These are phyloP conservation scores for Oenanthe sinensis DNA, from an alignment of 129 eudicot species.

Conservation along the genomic window DNA sequence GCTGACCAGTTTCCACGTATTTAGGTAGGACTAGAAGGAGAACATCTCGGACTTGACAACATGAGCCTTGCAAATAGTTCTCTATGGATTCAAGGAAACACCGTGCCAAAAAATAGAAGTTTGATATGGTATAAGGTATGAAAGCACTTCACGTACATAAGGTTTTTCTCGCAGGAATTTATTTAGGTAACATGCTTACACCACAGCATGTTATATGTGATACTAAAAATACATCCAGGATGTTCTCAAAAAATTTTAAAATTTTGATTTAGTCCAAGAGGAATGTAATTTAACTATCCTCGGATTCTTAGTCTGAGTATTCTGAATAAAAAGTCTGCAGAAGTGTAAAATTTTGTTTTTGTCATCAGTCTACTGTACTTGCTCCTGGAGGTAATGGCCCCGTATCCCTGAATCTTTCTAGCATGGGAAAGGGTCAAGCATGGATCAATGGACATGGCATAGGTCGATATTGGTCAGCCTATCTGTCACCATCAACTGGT, in stretches of 20 bases:
- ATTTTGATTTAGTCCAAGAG: neutral
- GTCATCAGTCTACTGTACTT: constrained; percentile 39
- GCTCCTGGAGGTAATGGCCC: constrained; percentile 75
- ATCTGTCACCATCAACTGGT: constrained; percentile 65
- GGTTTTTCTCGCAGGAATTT: neutral
- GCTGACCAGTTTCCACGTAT: constrained; percentile 4
- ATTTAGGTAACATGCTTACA: neutral
- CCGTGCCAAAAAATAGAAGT: constrained; percentile 15
- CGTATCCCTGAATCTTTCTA: constrained; percentile 48
- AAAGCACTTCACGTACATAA: neutral
- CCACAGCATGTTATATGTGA: neutral
- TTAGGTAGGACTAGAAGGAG: constrained; percentile 83
- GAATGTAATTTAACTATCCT: neutral
- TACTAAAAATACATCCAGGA: neutral
- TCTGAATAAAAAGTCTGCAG: neutral
- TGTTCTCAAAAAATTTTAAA: neutral
- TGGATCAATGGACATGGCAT: constrained; percentile 68
- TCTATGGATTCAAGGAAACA: constrained; percentile 41
- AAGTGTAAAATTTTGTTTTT: constrained; percentile 8
- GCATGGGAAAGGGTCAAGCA: constrained; percentile 83
- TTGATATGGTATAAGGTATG: constrained; percentile 77
- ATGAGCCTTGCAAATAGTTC: constrained; percentile 54
- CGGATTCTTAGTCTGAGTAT: neutral
- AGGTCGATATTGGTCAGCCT: constrained; percentile 73
- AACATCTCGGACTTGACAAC: constrained; percentile 56